Percentiles rank a stretch among this genome's conserved stretches.
phyloP scores from a whole-genome alignment of 345 rosid species.

The Eutrema japonicum region DNA sequence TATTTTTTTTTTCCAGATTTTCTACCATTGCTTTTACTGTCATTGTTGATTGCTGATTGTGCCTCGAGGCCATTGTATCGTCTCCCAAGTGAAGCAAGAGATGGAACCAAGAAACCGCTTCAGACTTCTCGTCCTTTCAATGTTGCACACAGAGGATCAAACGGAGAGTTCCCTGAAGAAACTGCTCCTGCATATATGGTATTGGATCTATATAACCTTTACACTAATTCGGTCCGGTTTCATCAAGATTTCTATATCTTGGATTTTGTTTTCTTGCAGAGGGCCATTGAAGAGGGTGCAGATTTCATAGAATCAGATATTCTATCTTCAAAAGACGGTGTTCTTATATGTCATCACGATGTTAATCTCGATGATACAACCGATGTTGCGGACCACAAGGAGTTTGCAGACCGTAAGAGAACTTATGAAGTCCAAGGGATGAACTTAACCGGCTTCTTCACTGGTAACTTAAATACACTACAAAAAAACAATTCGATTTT shows the following conservation, averaged over 20 bases:
- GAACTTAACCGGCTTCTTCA: conserved; percentile 77
- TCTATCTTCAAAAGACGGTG: conserved; percentile 77
- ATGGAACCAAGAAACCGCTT: conserved; percentile 55
- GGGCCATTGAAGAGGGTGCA: conserved; percentile 93
- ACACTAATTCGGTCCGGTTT: not conserved
- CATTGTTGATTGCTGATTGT: conserved; percentile 57
- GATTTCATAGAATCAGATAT: conserved; percentile 95
- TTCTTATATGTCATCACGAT: conserved; percentile 83
- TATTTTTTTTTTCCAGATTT: conserved; percentile 44
- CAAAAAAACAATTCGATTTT: not conserved
- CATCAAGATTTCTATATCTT: not conserved
- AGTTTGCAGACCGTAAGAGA: conserved; percentile 80
- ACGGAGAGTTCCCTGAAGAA: conserved; percentile 96
- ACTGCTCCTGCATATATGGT: conserved; percentile 90
- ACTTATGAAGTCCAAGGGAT: conserved; percentile 81
- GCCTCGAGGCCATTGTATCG: conserved; percentile 77
- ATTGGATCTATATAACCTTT: conserved; percentile 7
- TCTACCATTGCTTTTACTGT: conserved; percentile 51
- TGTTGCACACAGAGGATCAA: conserved; percentile 92
- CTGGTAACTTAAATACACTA: conserved; percentile 50
- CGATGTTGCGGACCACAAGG: conserved; percentile 70
- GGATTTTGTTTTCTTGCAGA: conserved; percentile 53
- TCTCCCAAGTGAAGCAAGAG: conserved; percentile 63
- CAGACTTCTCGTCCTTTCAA: conserved; percentile 94
- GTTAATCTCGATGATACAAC: conserved; percentile 79